A percentile compares a stretch with the other conserved stretches of the same genome.
Conservation (phyloP, 495 filamentous ascomycete genomes). For the Tuber magnatum region DNA sequence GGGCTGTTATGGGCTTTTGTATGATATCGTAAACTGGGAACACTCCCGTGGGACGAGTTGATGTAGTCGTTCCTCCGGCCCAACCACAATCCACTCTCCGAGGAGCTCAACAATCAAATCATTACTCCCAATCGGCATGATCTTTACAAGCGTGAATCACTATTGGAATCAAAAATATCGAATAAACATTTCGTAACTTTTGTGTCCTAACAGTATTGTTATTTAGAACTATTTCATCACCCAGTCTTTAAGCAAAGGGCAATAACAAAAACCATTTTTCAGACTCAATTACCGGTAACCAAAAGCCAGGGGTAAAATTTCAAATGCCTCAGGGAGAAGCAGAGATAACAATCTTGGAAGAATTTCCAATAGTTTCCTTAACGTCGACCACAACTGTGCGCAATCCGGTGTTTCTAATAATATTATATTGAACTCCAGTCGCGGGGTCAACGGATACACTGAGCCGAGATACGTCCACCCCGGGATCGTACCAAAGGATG, state of each 20-base stretch:
- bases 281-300: not conserved
- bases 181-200: not conserved
- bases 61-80: not conserved
- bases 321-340: not conserved
- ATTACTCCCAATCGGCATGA: not conserved
- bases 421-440: slow-evolving; percentile 8
- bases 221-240: not conserved
- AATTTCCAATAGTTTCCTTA: slow-evolving; percentile 20
- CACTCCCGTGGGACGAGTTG: not conserved
- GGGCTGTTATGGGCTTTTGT: too few relatives aligned
- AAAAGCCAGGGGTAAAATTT: not conserved
- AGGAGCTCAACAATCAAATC: not conserved
- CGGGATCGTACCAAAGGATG: slow-evolving; percentile 22
- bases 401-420: slow-evolving; percentile 8
- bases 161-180: not conserved
- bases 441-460: slow-evolving; percentile 4
- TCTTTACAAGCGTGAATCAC: not conserved
- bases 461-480: slow-evolving; percentile 7
- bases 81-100: not conserved
- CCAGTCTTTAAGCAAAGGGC: not conserved
- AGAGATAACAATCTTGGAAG: slow-evolving; percentile 10
- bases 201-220: not conserved
- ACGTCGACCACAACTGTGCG: slow-evolving; percentile 7
- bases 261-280: not conserved
- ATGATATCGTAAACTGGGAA: not conserved